Evolutionary conservation across 169 alveolate species (phyloP).

Genomic region (Plasmodium inui): DNA sequence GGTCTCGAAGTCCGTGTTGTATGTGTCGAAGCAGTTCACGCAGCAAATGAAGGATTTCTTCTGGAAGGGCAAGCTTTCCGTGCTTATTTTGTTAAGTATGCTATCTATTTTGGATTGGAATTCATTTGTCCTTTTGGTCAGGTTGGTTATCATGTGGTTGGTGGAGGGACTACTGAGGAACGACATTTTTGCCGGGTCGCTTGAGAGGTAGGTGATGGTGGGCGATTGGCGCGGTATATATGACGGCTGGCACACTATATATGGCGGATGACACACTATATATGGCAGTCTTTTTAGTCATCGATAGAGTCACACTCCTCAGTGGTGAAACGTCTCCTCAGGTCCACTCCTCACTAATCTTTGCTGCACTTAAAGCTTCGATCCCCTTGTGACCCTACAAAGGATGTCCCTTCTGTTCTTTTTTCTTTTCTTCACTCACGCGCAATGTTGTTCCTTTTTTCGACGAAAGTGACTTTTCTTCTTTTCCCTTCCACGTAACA

Average conservation of each 20-base stretch:
- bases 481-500: neutral
- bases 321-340: neutral
- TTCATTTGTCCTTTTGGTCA: conserved; percentile 81
- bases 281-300: neutral
- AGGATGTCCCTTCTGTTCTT: neutral
- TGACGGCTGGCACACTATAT: neutral
- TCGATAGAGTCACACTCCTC: neutral
- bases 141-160: conserved; percentile 60
- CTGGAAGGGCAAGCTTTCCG: conserved; percentile 85
- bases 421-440: neutral
- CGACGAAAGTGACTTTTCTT: neutral
- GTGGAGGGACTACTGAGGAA: conserved; percentile 70
- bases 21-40: conserved; percentile 82
- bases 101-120: conserved; percentile 82
- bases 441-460: neutral
- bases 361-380: neutral
- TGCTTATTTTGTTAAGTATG: conserved; percentile 81
- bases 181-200: conserved; percentile 23
- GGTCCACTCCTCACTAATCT: neutral
- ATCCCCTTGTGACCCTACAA: neutral
- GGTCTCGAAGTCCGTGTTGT: conserved; percentile 79
- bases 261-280: neutral
- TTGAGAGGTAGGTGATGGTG: neutral
- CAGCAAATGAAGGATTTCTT: conserved; percentile 82
- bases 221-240: neutral